Evolutionary conservation across 768 basidiomycete genomes (phyloP).

Genomic region (Boletus eberwhitei): DNA sequence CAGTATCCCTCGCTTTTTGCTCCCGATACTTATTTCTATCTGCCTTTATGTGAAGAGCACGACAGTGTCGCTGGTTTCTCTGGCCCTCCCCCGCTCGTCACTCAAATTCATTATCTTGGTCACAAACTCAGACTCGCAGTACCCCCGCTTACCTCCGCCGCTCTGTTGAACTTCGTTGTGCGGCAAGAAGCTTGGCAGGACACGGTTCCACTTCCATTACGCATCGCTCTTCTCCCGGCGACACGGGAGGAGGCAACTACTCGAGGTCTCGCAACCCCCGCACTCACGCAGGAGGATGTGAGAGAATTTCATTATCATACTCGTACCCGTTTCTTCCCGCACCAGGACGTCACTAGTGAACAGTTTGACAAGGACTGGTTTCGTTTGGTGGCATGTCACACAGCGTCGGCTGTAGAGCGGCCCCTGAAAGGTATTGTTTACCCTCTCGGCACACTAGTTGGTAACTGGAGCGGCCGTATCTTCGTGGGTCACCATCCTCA

Average conservation of each 20-base stretch:
- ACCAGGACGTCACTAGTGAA: slow-evolving; percentile 22
- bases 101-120: slow-evolving; percentile 39
- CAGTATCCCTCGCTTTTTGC: slow-evolving; percentile 43
- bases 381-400: slow-evolving; percentile 42
- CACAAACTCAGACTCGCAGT: slow-evolving; percentile 39
- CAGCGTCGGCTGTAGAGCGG: slow-evolving; percentile 34
- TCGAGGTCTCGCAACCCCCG: slow-evolving; percentile 29
- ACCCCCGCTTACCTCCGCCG: slow-evolving; percentile 41
- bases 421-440: slow-evolving; percentile 42
- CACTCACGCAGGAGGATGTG: slow-evolving; percentile 38
- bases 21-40: slow-evolving; percentile 41
- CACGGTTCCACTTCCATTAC: slow-evolving; percentile 20
- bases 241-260: slow-evolving; percentile 35
- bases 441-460: slow-evolving; percentile 41
- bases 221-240: slow-evolving; percentile 27
- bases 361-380: slow-evolving; percentile 48
- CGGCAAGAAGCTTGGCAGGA: slow-evolving; percentile 39
- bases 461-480: slow-evolving; percentile 47
- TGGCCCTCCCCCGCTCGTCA: slow-evolving; percentile 31
- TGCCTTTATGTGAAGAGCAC: slow-evolving; percentile 36
- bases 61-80: slow-evolving; percentile 26
- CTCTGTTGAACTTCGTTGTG: slow-evolving; percentile 35
- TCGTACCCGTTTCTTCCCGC: slow-evolving; percentile 33
- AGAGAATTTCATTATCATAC: slow-evolving; percentile 35
- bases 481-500: slow-evolving; percentile 34